Base-by-base conservation (phyloP, 2,329 filamentous ascomycete species). In the Verticillium klebahnii region DNA sequence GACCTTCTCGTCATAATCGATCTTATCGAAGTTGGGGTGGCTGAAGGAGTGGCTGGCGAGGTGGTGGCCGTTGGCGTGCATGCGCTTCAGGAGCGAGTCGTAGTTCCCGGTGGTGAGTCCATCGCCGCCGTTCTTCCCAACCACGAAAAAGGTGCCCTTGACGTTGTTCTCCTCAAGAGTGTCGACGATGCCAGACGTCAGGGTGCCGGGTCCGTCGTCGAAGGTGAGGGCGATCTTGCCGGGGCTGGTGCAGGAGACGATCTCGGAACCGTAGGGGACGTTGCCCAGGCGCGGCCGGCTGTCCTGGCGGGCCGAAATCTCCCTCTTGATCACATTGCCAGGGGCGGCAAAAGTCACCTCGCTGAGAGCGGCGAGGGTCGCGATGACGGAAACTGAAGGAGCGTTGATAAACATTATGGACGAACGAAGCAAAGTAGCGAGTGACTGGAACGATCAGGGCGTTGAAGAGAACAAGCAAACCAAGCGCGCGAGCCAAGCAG, bases 31-130 rank as follows among this genome's bases (percentile, higher is more conserved):
- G 64, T 82, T 74, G 60, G 74, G 69, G 67, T 83, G 80, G n/a
- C 75, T 75, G 76, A 75, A 82, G 1, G 79, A 81, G 67, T 83
- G 81, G 58, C 75, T 78, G 57, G 72, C 80, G 39, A 83, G 71
- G 58, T 83, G 81, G 67, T 83, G 81, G 40, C 80, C 79, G 45
- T 74, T 72, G 3, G 66, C 66, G 57, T 75, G 66, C 75, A 82
- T 81, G 57, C 75, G 73, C 65, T 79, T 71, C 63, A 83, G 73
- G 32, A 76, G 70, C n/a, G 70, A 71, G 45, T 72, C 66, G 70
- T 75, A 81, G 17, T 72, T 72, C 6, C 73, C 67, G 45, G 63
- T 67, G 39, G 67, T 66, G 50, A 78, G 75, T 6, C 74, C 74
- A 61, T 72, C 72, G 54, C 67, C 67, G 52, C 67, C 67, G 58